A percentile compares a stretch with the other conserved stretches of the same genome.
Evolutionary conservation across 140 eudicot genomes (phyloP).

Genomic region (Erigeron philadelphicus): DNA sequence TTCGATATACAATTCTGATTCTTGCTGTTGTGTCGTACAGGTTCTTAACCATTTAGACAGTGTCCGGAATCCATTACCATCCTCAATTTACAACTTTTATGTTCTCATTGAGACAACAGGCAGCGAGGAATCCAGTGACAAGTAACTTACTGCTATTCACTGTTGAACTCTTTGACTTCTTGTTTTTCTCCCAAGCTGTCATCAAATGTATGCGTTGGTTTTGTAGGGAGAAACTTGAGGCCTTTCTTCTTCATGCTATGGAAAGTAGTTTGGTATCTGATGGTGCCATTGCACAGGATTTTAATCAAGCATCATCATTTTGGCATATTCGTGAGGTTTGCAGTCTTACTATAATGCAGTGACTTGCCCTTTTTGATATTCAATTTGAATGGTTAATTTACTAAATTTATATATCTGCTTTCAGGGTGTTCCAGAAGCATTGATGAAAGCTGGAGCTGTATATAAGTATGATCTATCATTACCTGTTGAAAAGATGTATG

Average conservation of each 20-base stretch:
- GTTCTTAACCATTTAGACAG: slow-evolving; percentile 71
- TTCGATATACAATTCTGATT: neutral
- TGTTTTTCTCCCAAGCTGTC: neutral
- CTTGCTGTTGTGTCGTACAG: slow-evolving; percentile 35
- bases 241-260: slow-evolving; percentile 68
- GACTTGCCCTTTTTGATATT: neutral
- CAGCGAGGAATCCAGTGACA: slow-evolving; percentile 83
- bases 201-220: slow-evolving; percentile 3
- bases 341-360: neutral
- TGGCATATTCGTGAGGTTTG: slow-evolving; percentile 97
- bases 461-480: slow-evolving; percentile 89
- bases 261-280: slow-evolving; percentile 80
- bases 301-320: slow-evolving; percentile 78
- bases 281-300: slow-evolving; percentile 91
- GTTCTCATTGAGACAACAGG: slow-evolving; percentile 94
- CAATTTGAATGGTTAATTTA: neutral
- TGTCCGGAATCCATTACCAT: slow-evolving; percentile 84
- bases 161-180: neutral
- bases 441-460: slow-evolving; percentile 92
- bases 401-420: slow-evolving; percentile 16
- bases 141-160: slow-evolving; percentile 39
- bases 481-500: slow-evolving; percentile 80
- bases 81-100: slow-evolving; percentile 74
- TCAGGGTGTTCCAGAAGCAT: slow-evolving; percentile 92
- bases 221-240: slow-evolving; percentile 88